These are phyloP conservation scores for Trichoderma endophyticum DNA, from an alignment of 2,329 filamentous ascomycete species.

Conservation along the genomic window DNA sequence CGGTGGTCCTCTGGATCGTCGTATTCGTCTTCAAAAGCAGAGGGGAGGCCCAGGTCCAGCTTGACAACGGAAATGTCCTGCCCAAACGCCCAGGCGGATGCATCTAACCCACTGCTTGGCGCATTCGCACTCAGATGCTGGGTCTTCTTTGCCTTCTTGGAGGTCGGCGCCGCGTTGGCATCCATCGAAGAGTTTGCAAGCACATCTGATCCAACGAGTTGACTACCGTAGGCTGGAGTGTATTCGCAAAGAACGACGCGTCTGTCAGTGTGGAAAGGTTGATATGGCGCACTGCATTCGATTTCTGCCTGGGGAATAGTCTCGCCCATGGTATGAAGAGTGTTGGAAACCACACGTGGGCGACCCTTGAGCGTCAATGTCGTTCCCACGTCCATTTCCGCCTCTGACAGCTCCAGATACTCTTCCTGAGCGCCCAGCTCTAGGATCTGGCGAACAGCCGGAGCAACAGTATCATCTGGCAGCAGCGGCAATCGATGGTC, in stretches of 20 bases:
- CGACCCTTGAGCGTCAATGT: constrained; percentile 49
- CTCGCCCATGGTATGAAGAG: constrained; percentile 48
- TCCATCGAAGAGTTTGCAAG: constrained; percentile 43
- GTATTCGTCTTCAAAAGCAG: constrained; percentile 51
- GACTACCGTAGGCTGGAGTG: constrained; percentile 33
- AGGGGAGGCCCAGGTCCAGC: constrained; percentile 50
- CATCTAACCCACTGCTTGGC: constrained; percentile 18
- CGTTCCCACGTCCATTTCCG: constrained; percentile 52
- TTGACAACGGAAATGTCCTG: constrained; percentile 49
- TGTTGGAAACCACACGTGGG: constrained; percentile 34
- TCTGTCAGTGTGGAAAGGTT: constrained; percentile 90
- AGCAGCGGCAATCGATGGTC: constrained; percentile 66
- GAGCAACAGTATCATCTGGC: constrained; percentile 57
- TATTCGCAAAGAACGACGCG: constrained; percentile 77
- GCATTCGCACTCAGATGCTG: not conserved
- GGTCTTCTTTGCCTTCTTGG: constrained; percentile 37
- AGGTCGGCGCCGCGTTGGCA: constrained; percentile 35
- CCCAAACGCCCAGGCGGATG: constrained; percentile 57
- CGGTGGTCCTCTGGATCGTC: constrained; percentile 52
- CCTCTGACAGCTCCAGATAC: constrained; percentile 51
- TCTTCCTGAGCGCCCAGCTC: constrained; percentile 51
- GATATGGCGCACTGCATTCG: constrained; percentile 91
- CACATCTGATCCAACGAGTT: constrained; percentile 37
- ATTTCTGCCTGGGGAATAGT: constrained; percentile 79
- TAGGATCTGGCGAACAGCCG: constrained; percentile 53